Conservation (phyloP, 345 rosid genomes). For the Jatropha curcas region DNA sequence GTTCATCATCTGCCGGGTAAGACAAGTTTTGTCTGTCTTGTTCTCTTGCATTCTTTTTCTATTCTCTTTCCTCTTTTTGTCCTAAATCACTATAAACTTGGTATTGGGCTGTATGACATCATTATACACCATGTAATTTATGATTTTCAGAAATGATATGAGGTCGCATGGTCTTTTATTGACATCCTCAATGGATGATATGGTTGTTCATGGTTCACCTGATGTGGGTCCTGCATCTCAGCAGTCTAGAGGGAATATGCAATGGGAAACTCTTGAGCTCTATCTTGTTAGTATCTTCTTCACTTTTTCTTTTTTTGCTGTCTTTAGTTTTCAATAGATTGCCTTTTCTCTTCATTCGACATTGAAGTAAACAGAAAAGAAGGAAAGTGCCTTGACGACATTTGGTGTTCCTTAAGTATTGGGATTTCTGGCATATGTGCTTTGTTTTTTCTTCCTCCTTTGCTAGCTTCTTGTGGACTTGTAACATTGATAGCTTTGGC, state of each 20-base stretch:
- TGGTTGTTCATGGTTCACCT: slow-evolving; percentile 49
- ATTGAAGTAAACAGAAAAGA: not conserved
- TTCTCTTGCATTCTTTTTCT: not conserved
- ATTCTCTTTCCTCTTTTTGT: not conserved
- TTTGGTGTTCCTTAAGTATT: not conserved
- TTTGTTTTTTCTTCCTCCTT: not conserved
- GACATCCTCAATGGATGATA: slow-evolving; percentile 61
- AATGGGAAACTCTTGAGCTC: slow-evolving; percentile 88
- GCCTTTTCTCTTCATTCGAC: not conserved
- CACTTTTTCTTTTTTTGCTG: slow-evolving; percentile 17
- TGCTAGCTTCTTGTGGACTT: not conserved
- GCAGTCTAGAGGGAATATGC: slow-evolving; percentile 49
- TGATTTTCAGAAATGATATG: slow-evolving; percentile 36
- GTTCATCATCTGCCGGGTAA: slow-evolving; percentile 44
- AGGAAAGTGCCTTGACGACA: not conserved
- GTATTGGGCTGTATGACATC: not conserved
- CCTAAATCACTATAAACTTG: not conserved
- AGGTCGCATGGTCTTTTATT: slow-evolving; percentile 56
- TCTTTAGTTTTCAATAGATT: not conserved
- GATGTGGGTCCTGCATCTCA: slow-evolving; percentile 43
- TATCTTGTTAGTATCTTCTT: slow-evolving; percentile 72
- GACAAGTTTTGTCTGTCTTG: not conserved
- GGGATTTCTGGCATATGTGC: not conserved
- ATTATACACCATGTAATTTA: not conserved
- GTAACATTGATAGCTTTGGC: not conserved